Conservation (phyloP, 2,329 filamentous ascomycete genomes). For the Fusarium temperatum region DNA sequence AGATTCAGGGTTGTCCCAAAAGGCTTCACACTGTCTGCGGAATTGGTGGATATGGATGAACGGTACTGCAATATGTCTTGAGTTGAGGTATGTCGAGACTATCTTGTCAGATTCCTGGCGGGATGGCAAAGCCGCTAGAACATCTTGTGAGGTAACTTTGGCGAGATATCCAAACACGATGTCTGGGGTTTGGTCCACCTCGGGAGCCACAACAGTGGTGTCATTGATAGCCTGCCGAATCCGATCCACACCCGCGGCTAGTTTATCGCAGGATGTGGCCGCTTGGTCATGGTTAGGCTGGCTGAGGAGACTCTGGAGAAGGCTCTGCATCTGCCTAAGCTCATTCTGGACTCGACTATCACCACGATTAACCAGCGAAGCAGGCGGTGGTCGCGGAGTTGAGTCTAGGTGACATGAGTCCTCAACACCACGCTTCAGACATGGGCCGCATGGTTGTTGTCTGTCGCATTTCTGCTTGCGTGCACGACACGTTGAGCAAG, state of each 20-base stretch:
- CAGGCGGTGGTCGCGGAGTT: rapidly evolving
- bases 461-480: slow-evolving; percentile 21
- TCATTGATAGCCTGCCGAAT: background rate
- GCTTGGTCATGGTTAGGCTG: background rate
- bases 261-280: background rate
- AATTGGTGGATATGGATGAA: slow-evolving; percentile 25
- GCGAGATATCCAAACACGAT: background rate
- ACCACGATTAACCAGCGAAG: background rate
- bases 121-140: background rate
- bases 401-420: background rate
- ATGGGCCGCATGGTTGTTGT: slow-evolving; percentile 9
- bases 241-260: background rate
- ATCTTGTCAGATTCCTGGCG: slow-evolving; percentile 5
- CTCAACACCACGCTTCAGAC: background rate
- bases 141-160: background rate
- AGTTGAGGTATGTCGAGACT: slow-evolving; percentile 13
- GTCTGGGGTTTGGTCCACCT: background rate
- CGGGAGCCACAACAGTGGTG: rapidly evolving
- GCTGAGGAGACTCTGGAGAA: background rate
- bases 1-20: slow-evolving; percentile 1
- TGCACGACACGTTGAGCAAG: slow-evolving; percentile 7
- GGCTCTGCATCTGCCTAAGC: slow-evolving; percentile 14
- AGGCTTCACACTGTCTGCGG: slow-evolving; percentile 20
- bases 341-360: background rate
- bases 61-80: background rate